phyloP scores from a whole-genome alignment of 1,284 basidiomycete species.

The Ustilago lituana region DNA sequence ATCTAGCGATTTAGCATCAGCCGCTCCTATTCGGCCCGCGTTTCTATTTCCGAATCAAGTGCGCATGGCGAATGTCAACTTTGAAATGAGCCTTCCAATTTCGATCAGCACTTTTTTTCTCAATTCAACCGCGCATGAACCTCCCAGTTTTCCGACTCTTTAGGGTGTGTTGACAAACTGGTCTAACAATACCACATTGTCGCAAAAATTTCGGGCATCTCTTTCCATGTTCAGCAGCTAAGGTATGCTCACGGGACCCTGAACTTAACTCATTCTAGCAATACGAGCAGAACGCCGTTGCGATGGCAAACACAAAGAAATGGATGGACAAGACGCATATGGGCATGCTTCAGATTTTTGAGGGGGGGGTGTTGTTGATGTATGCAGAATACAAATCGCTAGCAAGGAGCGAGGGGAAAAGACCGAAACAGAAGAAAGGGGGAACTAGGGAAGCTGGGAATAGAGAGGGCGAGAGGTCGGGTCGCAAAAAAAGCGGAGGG shows the following conservation, averaged over 20 bases:
- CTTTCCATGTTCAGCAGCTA: no score
- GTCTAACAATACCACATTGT: no score
- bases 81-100: neutral
- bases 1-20: neutral
- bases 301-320: no score
- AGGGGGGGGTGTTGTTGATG: conserved; percentile 12
- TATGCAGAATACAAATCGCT: conserved; percentile 41
- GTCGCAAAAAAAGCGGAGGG: conserved; percentile 9
- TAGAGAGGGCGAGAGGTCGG: conserved; percentile 45
- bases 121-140: no score
- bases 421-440: conserved; percentile 10
- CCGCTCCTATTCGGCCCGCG: neutral
- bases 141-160: no score
- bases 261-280: no score
- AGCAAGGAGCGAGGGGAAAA: conserved; percentile 2
- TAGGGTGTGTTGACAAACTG: no score
- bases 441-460: conserved; percentile 35
- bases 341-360: conserved; percentile 42
- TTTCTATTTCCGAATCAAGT: no score
- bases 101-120: conserved; percentile 8
- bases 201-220: no score
- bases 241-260: no score
- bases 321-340: conserved; percentile 39
- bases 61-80: neutral
- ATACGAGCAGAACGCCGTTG: no score